A percentile compares a stretch with the other conserved stretches of the same genome.
phyloP scores from a whole-genome alignment of 2,329 filamentous ascomycete genomes.

The Trichoderma sp. region DNA sequence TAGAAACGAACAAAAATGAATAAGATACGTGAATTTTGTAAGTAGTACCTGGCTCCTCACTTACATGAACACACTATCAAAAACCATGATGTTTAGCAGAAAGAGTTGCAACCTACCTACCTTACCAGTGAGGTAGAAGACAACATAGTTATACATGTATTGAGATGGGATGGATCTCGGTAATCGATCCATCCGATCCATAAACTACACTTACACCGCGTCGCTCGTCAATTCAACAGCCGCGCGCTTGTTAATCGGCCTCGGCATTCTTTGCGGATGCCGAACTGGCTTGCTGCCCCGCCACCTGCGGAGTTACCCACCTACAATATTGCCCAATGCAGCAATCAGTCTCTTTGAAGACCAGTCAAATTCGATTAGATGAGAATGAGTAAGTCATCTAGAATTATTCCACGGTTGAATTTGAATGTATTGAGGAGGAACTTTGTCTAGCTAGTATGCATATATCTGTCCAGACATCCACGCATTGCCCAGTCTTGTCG shows the following conservation, averaged over 20 bases:
- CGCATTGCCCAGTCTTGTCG: not conserved
- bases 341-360: not conserved
- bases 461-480: not conserved
- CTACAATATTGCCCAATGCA: not conserved
- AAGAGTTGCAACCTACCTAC: not conserved
- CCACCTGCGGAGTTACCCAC: not conserved
- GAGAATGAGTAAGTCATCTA: not conserved
- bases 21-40: too few species aligned
- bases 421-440: not conserved
- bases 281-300: not conserved
- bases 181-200: not conserved
- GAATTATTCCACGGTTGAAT: not conserved
- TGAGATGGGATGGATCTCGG: not conserved
- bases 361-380: not conserved
- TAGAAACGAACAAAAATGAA: not conserved
- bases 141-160: not conserved
- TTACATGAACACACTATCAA: not conserved
- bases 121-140: not conserved
- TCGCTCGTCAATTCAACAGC: not conserved
- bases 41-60: not conserved
- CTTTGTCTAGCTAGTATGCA: not conserved
- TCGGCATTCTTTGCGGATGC: not conserved
- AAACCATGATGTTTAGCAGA: not conserved
- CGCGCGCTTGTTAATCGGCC: not conserved
- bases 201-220: not conserved